These are phyloP conservation scores for Chamaecyparis obtusa DNA, from an alignment of 75 land plant species.

Conservation along the genomic window DNA sequence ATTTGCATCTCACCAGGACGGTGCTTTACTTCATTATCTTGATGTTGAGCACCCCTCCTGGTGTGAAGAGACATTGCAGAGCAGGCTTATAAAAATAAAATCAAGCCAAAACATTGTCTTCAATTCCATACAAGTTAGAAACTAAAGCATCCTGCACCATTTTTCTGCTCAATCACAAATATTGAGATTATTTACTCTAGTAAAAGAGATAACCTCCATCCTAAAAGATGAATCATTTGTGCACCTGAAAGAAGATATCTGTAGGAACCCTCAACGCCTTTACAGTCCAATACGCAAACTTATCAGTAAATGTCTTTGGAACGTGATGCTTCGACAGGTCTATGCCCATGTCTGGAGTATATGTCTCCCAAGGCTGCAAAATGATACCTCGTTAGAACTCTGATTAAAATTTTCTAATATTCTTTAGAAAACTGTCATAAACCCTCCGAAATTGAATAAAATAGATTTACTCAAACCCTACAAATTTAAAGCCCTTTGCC, in stretches of 20 bases:
- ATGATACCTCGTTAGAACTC: not conserved
- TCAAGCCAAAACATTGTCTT: not conserved
- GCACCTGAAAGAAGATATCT: constrained; percentile 90
- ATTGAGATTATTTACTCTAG: not conserved
- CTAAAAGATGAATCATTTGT: not conserved
- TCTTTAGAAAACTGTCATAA: not conserved
- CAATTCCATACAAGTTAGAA: not conserved
- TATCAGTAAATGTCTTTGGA: constrained; percentile 55
- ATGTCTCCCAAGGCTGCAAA: constrained; percentile 86
- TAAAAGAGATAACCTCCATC: not conserved
- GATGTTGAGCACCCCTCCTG: constrained; percentile 25
- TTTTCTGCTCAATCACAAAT: not conserved
- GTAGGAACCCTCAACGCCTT: constrained; percentile 68
- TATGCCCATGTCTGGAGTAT: constrained; percentile 64
- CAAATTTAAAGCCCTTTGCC: too few species aligned
- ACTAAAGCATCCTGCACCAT: not conserved
- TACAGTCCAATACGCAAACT: constrained; percentile 82
- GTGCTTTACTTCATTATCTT: constrained; percentile 17
- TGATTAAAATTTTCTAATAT: not conserved
- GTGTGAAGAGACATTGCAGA: constrained; percentile 18
- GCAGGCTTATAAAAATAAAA: not conserved
- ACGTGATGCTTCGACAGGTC: constrained; percentile 83
- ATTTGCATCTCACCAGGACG: constrained; percentile 26
- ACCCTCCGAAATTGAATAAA: not conserved
- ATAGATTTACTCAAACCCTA: too few species aligned